Evolutionary conservation across 2,329 filamentous ascomycete species (phyloP), one percentile per base, ranked within the genome.

Genomic region (Ceratocystis diversiconidia): DNA sequence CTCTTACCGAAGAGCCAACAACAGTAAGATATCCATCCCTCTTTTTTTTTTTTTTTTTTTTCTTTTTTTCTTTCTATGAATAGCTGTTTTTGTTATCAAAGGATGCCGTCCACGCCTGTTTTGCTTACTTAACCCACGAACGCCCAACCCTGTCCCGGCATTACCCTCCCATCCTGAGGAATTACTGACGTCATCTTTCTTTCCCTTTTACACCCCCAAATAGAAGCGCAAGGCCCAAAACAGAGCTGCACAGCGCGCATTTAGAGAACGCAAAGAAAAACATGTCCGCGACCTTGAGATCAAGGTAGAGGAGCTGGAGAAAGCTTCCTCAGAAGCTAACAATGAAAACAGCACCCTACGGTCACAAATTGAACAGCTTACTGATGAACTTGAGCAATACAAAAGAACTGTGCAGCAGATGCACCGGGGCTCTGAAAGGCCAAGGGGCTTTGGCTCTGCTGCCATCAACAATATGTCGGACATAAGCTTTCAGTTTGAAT

Each of bases 211-310:
- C 28, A 15, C 55, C 52, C 55, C 50, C 73, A 74, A 70, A 74
- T 70, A 95, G 90, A 95, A 95, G 78, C 87, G 91, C 71, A 99
- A 99, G 78, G 94, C 94, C 8, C 92, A 96, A 73, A 96, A 96
- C 70, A 85, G 92, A 70, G 92, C 92, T 10, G 92, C 92, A 3
- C 92, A 96, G 76, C 85, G 92, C 67, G 92, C 92, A 5, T 96
- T 96, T 81, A 85, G 92, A 65, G 92, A 96, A 75, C 88, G 92
- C 69, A 96, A 96, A 76, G 92, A 96, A 75, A 92, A 89, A 77
- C 92, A 95, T 71, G 75, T 95, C 61, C 90, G 90, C 73, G 88
- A 92, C 70, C 81, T 95, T 1, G 91, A 96, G 76, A 87, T 80
- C 67, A 89, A 90, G 75, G 85, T 90, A 1, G 80, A 86, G 57